phyloP scores from a whole-genome alignment of 805 yeast species.

The Komagataella phaffii region DNA sequence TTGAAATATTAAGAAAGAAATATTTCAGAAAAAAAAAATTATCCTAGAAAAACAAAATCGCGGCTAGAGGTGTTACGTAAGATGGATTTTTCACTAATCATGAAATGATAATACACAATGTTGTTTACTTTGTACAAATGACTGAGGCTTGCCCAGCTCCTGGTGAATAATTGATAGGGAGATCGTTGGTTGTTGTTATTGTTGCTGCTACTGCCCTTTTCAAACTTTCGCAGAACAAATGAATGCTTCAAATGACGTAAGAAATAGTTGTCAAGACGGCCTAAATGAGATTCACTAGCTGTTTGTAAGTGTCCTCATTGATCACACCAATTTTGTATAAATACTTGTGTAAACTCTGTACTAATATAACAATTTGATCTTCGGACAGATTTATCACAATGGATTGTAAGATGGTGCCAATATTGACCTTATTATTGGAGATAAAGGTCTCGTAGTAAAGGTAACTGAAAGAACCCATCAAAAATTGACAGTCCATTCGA shows the following conservation, averaged over 20 bases:
- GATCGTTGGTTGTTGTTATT: neutral
- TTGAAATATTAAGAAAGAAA: neutral
- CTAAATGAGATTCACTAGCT: constrained; percentile 1
- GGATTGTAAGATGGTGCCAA: constrained; percentile 64
- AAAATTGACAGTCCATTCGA: constrained; percentile 93
- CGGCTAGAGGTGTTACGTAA: neutral
- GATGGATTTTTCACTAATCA: neutral
- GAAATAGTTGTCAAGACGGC: neutral
- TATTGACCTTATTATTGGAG: constrained; percentile 54
- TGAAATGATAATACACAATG: neutral
- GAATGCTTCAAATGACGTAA: neutral
- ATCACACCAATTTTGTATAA: constrained; percentile 29
- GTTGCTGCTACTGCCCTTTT: neutral
- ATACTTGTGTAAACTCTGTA: constrained; percentile 44
- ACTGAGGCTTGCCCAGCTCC: neutral
- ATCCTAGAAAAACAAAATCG: neutral
- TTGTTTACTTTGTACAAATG: neutral
- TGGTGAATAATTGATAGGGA: neutral
- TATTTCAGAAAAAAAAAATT: neutral
- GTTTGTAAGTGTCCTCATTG: constrained; percentile 18
- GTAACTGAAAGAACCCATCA: constrained; percentile 93
- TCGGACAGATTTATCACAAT: constrained; percentile 58
- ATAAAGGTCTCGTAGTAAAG: constrained; percentile 88
- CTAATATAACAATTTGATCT: constrained; percentile 50
- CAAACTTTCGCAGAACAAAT: too few species aligned